Evolutionary conservation across 495 filamentous ascomycete species (phyloP).

Genomic region (Penicillium chermesinum): DNA sequence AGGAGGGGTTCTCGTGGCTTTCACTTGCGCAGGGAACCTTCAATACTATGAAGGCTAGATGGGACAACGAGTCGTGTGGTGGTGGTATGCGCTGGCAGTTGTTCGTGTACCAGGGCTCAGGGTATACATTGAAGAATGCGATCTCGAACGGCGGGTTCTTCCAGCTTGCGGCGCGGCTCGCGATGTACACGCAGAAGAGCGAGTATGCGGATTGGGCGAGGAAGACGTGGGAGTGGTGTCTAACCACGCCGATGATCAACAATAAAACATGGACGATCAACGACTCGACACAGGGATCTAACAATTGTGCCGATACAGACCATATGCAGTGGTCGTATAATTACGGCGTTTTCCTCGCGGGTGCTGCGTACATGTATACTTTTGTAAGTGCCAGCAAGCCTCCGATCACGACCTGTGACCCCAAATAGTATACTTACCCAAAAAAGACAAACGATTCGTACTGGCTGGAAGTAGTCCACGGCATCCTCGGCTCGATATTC

Average conservation of each 20-base stretch:
- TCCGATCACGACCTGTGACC: too few relatives aligned
- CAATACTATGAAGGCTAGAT: conserved; percentile 55
- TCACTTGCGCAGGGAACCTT: conserved; percentile 49
- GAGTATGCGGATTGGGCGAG: conserved; percentile 67
- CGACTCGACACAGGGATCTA: conserved; percentile 53
- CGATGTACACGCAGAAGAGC: conserved; percentile 61
- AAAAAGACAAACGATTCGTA: conserved; percentile 16
- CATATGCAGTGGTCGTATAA: conserved; percentile 65
- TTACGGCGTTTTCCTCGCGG: conserved; percentile 61
- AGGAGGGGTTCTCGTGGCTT: conserved; percentile 51
- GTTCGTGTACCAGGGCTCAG: conserved; percentile 60
- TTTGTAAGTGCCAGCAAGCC: too few relatives aligned
- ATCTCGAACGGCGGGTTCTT: conserved; percentile 72
- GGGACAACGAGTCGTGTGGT: conserved; percentile 57
- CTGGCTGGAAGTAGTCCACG: conserved; percentile 51
- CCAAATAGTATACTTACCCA: conserved; percentile 10
- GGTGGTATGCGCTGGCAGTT: conserved; percentile 84
- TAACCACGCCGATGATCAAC: conserved; percentile 43
- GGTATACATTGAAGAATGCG: conserved; percentile 72
- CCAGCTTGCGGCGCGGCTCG: conserved; percentile 65
- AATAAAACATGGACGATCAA: conserved; percentile 45
- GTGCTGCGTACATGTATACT: conserved; percentile 69
- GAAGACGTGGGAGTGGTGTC: conserved; percentile 63
- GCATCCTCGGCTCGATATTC: conserved; percentile 47
- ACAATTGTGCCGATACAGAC: conserved; percentile 50